These are phyloP conservation scores for Neurospora intermedia DNA, from an alignment of 495 filamentous ascomycete species.

Conservation along the genomic window DNA sequence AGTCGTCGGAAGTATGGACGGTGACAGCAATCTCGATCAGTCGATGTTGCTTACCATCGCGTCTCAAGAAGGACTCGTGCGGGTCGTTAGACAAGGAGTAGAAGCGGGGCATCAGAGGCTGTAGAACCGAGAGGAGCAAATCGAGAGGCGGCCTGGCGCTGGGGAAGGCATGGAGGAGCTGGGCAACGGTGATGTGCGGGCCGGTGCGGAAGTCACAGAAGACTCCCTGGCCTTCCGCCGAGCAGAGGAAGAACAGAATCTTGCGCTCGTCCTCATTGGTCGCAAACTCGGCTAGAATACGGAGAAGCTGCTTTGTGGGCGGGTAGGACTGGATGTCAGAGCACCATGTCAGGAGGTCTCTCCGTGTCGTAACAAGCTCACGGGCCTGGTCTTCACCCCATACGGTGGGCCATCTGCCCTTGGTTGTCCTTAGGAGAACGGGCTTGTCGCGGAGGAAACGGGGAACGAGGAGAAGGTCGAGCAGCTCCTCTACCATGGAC, in stretches of 20 bases:
- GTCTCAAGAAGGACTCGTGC: slow-evolving; percentile 60
- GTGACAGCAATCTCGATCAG: slow-evolving; percentile 91
- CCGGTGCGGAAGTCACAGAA: slow-evolving; percentile 95
- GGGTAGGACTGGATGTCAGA: slow-evolving; percentile 86
- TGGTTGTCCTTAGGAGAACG: slow-evolving; percentile 61
- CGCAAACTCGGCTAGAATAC: slow-evolving; percentile 78
- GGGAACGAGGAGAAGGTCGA: slow-evolving; percentile 70
- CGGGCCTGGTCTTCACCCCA: slow-evolving; percentile 89
- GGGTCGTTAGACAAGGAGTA: slow-evolving; percentile 97
- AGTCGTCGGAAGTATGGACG: slow-evolving; percentile 77
- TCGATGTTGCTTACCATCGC: slow-evolving; percentile 61
- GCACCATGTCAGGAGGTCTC: slow-evolving; percentile 91
- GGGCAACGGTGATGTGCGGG: slow-evolving; percentile 69
- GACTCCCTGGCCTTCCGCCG: slow-evolving; percentile 81
- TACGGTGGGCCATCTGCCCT: slow-evolving; percentile 90
- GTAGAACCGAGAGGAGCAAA: slow-evolving; percentile 67
- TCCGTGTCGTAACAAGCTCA: slow-evolving; percentile 73
- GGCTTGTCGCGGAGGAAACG: slow-evolving; percentile 70
- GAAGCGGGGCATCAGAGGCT: slow-evolving; percentile 89
- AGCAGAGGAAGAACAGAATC: slow-evolving; percentile 72
- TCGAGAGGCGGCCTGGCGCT: slow-evolving; percentile 79
- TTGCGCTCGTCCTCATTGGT: slow-evolving; percentile 72
- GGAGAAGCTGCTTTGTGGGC: slow-evolving; percentile 79
- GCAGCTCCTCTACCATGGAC: slow-evolving; percentile 67
- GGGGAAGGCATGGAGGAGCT: slow-evolving; percentile 86